phyloP scores from a whole-genome alignment of 2,329 filamentous ascomycete genomes.

The Clarireedia homoeocarpa region DNA sequence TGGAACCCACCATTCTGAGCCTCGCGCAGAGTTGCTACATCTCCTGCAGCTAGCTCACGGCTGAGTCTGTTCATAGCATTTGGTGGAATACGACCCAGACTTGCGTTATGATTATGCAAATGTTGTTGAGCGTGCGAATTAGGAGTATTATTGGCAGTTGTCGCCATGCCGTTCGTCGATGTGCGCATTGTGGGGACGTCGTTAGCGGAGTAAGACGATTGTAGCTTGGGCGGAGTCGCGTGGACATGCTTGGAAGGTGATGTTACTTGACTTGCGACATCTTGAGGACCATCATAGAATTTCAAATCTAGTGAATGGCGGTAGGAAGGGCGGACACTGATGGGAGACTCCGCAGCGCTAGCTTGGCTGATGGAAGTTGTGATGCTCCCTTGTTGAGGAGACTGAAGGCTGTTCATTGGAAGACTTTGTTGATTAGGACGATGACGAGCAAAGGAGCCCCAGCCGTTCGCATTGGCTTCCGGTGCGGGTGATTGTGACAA shows the following conservation, averaged over 20 bases:
- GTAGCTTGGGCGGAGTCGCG: constrained; percentile 63
- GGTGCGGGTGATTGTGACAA: constrained; percentile 58
- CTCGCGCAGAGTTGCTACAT: constrained; percentile 31
- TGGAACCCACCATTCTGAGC: constrained; percentile 43
- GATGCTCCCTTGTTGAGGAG: constrained; percentile 29
- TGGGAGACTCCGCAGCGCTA: constrained; percentile 36
- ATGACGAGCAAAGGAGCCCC: constrained; percentile 28
- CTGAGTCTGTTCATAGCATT: constrained; percentile 61
- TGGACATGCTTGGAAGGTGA: constrained; percentile 44
- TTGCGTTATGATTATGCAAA: constrained; percentile 69
- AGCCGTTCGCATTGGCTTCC: constrained; percentile 36
- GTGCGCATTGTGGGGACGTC: constrained; percentile 78
- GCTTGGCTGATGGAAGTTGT: constrained; percentile 31
- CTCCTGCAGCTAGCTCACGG: constrained; percentile 50
- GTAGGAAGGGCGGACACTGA: constrained; percentile 41
- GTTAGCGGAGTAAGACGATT: constrained; percentile 83
- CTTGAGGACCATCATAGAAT: constrained; percentile 33
- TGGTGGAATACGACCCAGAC: constrained; percentile 68
- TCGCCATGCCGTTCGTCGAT: constrained; percentile 29
- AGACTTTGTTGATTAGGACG: constrained; percentile 41
- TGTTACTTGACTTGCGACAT: constrained; percentile 22
- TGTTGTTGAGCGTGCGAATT: constrained; percentile 55
- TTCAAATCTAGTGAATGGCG: constrained; percentile 53
- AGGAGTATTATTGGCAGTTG: constrained; percentile 21
- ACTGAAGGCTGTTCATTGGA: constrained; percentile 22